Base-by-base conservation (phyloP, 768 basidiomycete genomes). In the Punctularia strigosozonata region DNA sequence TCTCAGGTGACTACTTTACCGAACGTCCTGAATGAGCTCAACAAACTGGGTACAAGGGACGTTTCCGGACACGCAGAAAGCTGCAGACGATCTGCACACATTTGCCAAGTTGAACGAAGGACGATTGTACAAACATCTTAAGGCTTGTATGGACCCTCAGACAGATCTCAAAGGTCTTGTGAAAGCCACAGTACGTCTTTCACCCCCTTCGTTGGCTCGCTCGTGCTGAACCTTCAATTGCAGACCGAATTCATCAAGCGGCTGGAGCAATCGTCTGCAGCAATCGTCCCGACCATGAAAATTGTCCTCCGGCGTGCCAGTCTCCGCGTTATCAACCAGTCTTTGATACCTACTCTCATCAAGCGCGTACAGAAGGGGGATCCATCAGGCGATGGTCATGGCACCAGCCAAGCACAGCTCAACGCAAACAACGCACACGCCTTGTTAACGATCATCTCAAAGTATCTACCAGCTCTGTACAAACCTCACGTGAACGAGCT, bases 101-200 rank as follows among this genome's bases (percentile, higher is more conserved):
- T 99, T 98, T 47, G 91, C 92, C 1, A 83, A 82, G 43, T 60
- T 80, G 31, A 97, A 98, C 54, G 90, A 94, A 53, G 68, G 69
- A 18, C 70, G 89, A 26, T 63, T 92, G 6, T 97, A 90, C 65
- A 90, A 82, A 57, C 64, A 91, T 8, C 64, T 91, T 28, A 82
- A 77, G 55, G 80, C 71, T 0, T 80, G 85, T 46, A 69, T 87
- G 64, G 90, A 95, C 54, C 66, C 82, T 0, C 81, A 89, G 49
- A 79, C 83, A 0, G 87, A 92, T 51, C 58, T 97, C 19, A 88
- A 83, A 57, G 66, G 68, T 4, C 64, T 92, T 6, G 65, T 82
- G 42, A 97, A 92, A 58, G 66, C 86, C 5, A 73, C 73, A 31
- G 88, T 89, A 38, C 45, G 74, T 13, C 12, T 28, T 17, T 30